Percentiles rank a stretch among this genome's conserved stretches.
These are phyloP conservation scores for Saccharomycodes ludwigii DNA, from an alignment of 805 yeast genomes.

Conservation along the genomic window DNA sequence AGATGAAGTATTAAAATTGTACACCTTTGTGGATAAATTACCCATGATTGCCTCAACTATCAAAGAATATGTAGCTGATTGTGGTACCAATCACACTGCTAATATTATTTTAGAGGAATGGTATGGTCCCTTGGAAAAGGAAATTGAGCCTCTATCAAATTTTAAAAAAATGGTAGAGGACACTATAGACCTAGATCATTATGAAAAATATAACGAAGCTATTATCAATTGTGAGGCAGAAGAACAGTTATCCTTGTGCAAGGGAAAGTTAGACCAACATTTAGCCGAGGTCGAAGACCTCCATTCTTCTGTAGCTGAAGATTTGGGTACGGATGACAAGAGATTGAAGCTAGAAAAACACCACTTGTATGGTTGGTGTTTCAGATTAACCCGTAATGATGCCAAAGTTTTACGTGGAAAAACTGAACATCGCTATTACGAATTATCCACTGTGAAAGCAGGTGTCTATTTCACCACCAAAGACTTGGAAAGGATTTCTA, in stretches of 20 bases:
- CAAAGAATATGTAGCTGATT: slow-evolving; percentile 10
- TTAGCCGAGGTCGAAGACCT: slow-evolving; percentile 42
- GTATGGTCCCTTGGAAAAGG: slow-evolving; percentile 41
- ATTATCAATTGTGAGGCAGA: slow-evolving; percentile 86
- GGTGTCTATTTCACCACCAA: slow-evolving; percentile 86
- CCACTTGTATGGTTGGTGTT: slow-evolving; percentile 85
- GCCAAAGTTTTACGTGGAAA: slow-evolving; percentile 63
- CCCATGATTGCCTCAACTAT: slow-evolving; percentile 57
- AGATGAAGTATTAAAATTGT: slow-evolving; percentile 83
- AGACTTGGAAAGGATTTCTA: slow-evolving; percentile 46
- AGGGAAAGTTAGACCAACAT: slow-evolving; percentile 41
- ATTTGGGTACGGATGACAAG: slow-evolving; percentile 74
- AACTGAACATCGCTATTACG: slow-evolving; percentile 40
- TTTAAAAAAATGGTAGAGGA: slow-evolving; percentile 83
- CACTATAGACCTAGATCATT: slow-evolving; percentile 76
- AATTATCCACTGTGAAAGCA: slow-evolving; percentile 85
- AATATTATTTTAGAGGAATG: slow-evolving; percentile 38
- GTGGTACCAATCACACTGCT: slow-evolving; percentile 15
- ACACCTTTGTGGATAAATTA: slow-evolving; percentile 60
- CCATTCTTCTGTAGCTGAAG: slow-evolving; percentile 59
- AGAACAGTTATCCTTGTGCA: slow-evolving; percentile 53
- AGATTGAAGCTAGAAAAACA: slow-evolving; percentile 84
- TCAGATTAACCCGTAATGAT: slow-evolving; percentile 84
- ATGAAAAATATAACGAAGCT: slow-evolving; percentile 65
- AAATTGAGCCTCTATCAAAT: slow-evolving; percentile 42